A percentile compares a stretch with the other conserved stretches of the same genome.
These are phyloP conservation scores for Hypoxylon sp. DNA, from an alignment of 2,329 filamentous ascomycete genomes.

Conservation along the genomic window DNA sequence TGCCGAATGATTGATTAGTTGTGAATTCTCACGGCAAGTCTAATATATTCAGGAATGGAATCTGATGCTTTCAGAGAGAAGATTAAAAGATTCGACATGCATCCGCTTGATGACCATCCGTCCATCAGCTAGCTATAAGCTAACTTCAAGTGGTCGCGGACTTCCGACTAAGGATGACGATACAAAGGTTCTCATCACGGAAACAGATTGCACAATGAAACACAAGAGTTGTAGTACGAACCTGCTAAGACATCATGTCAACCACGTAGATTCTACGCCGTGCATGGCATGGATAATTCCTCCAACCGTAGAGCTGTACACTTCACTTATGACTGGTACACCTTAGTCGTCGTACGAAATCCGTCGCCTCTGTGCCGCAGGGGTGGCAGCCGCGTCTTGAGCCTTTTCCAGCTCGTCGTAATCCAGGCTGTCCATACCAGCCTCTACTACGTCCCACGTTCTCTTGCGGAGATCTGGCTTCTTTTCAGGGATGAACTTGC, in stretches of 20 bases:
- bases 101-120: conserved; percentile 44
- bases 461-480: conserved; percentile 74
- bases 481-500: conserved; percentile 56
- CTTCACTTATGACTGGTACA: conserved; percentile 1
- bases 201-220: conserved; percentile 35
- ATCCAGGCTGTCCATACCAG: conserved; percentile 69
- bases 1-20: background rate
- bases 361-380: conserved; percentile 56
- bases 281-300: background rate
- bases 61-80: conserved; percentile 63
- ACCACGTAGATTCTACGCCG: conserved; percentile 4
- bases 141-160: conserved; percentile 52
- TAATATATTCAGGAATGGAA: background rate
- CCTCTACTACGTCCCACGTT: conserved; percentile 74
- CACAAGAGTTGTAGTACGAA: conserved; percentile 38
- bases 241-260: conserved; percentile 34
- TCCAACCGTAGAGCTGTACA: background rate
- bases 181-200: conserved; percentile 87
- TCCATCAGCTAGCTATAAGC: conserved; percentile 49
- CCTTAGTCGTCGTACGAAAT: conserved; percentile 62
- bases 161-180: conserved; percentile 98
- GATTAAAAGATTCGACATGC: conserved; percentile 62
- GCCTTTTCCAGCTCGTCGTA: conserved; percentile 63
- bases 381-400: conserved; percentile 40
- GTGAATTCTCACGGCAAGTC: background rate